These are phyloP conservation scores for Massarina eburnea DNA, from an alignment of 2,329 filamentous ascomycete genomes.

Conservation along the genomic window DNA sequence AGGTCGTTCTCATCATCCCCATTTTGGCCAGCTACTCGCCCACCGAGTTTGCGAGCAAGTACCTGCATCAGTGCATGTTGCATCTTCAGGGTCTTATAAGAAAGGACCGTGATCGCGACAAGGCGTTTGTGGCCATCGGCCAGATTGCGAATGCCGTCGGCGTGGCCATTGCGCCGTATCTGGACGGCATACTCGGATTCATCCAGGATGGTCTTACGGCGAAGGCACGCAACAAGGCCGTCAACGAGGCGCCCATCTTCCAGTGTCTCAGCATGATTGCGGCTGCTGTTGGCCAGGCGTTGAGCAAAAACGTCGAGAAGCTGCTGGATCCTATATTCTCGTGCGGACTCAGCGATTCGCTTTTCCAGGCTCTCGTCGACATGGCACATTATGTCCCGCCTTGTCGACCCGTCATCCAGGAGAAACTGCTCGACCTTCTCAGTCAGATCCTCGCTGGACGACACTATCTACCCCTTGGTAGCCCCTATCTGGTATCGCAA, in stretches of 20 bases:
- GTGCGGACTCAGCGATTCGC: constrained; percentile 88
- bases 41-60: constrained; percentile 80
- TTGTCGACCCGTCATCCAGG: constrained; percentile 89
- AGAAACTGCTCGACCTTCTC: constrained; percentile 89
- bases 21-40: constrained; percentile 92
- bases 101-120: constrained; percentile 85
- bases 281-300: constrained; percentile 89
- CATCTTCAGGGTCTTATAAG: constrained; percentile 93
- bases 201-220: constrained; percentile 87
- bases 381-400: constrained; percentile 99
- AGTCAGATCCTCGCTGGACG: constrained; percentile 91
- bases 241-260: constrained; percentile 77
- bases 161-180: constrained; percentile 89
- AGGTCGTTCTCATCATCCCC: constrained; percentile 88
- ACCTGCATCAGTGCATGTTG: constrained; percentile 95
- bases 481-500: constrained; percentile 81
- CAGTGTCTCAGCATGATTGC: constrained; percentile 97
- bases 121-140: constrained; percentile 93
- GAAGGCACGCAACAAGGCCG: constrained; percentile 66
- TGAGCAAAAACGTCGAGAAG: constrained; percentile 98
- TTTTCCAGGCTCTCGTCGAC: constrained; percentile 93
- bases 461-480: constrained; percentile 88
- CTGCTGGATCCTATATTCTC: constrained; percentile 95
- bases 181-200: constrained; percentile 91
- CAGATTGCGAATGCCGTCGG: constrained; percentile 96